Evolutionary conservation across 345 rosid genomes (phyloP), one percentile per base, ranked within the genome.

Genomic region (Gossypium longicalyx): DNA sequence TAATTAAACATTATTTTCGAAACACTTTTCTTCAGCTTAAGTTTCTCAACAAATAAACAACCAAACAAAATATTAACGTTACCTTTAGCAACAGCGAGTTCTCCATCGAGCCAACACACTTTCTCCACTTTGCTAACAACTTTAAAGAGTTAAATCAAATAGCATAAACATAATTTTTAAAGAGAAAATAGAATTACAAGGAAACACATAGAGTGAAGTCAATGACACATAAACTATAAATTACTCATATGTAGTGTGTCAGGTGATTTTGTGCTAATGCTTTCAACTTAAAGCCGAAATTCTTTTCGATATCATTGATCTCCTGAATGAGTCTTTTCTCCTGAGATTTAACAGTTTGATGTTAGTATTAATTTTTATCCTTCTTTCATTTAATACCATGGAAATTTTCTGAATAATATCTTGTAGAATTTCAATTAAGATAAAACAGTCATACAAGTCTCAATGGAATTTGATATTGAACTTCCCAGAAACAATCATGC

Each of bases 211-310:
- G 6, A 51, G 20, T 7, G 15, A 48, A 41, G 34, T 27, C 64
- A 29, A 27, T 29, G 43, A 44, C 29, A 34, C 2, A 54, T 23
- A 56, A 13, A 66, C n/a, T 45, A 67, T 15, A 63, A 29, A 29
- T 13, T 63, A 70, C 70, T n/a, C 23, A 47, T 65, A 91, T 97
- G 94, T 2, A 97, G 98, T 66, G 98, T 93, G 48, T 87, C 89
- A 10, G 98, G 97, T 91, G 90, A 85, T 90, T 94, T 73, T 94
- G 98, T 70, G 97, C 97, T 79, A 94, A 79, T 73, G 91, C 87
- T 86, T 93, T 88, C 62, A 94, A 67, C 74, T 90, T 94, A 81
- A 87, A 94, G 74, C 97, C 94, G 11, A 97, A 90, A 78, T 91
- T 90, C 83, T 89, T 88, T 84, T 91, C 96, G 79, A 94, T 80